Evolutionary conservation across 768 basidiomycete species (phyloP), one percentile per base, ranked within the genome.

Genomic region (Podaxis carcinomalis): DNA sequence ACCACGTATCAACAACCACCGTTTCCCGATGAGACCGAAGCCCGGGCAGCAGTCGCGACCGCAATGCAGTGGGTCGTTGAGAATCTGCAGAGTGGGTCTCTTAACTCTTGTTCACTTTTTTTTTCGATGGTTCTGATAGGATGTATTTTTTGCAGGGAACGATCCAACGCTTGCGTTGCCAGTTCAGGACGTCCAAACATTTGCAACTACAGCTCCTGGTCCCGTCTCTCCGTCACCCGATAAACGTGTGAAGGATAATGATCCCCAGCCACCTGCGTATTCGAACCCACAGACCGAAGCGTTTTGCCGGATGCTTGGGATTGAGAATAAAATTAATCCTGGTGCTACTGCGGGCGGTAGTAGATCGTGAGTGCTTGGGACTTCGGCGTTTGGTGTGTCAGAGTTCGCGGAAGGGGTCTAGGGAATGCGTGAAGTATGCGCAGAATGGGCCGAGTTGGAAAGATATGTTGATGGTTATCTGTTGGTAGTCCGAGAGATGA

Each of bases 201-300:
- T 97, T 67, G 78, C 70, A 54, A 77, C 70, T 67, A 95, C 91
- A 0, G 87, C 89, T 9, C 84, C 85, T 13, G 82, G 79, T 5
- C 81, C 80, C 11, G 55, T 50, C 4, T 27, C 59, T 23, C 42
- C 62, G 5, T 57, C 50, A 6, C 59, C 59, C 23, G 42, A 53
- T 13, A 28, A 39, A 23, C 28, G n/a, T 4, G 74, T 71, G 52
- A 68, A 36, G 5, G 35, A 46, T 37, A 37, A 25, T 32, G 59
- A 46, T 7, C 59, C 59, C n/a, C 52, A 55, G 19, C 59, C 88
- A 25, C 82, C 83, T 1, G 83, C 81, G 77, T 95, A 92, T 71
- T 83, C 87, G 25, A 96, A 95, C 68, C 90, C 93, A 27, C 95
- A 98, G 69, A 98, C 95, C 0, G 85, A 84, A 56, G 88, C 93